Evolutionary conservation across 2,329 filamentous ascomycete species (phyloP), one percentile per base, ranked within the genome.

Genomic region (Malbranchea zuffiana): DNA sequence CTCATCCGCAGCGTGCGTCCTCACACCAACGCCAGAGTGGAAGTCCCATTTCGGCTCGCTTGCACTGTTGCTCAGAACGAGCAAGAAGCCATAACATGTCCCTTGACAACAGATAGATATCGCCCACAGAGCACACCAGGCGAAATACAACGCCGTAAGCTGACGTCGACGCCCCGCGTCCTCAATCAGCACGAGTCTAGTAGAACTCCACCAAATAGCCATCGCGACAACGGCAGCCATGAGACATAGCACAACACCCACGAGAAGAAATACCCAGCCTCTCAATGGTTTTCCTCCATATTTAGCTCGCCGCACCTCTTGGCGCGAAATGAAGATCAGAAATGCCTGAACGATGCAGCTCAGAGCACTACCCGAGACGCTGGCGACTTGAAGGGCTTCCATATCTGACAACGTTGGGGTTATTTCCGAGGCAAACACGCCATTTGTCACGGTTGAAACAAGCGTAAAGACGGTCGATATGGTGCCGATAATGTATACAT

Each of bases 91-190:
- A 32, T 27, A 41, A 12, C 15, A 36, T 3, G 15, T 12, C 2
- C 16, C 33, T 13, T 41, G 32, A 15, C 16, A 41, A 4, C 27
- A n/a, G 12, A 37, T 18, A 3, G 38, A 27, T 8, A 28, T 29
- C 6, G n/a, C 38, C 38, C 38, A 41, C 10, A 37, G 27, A 6
- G 15, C 23, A 17, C 38, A 41, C 38, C 38, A 41, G 20, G 21
- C 10, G 4, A 28, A 21, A 23, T 36, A 41, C 10, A 32, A 8
- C 21, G 11, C 21, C 13, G 20, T 13, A 17, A 32, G 18, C 4
- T 27, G 26, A 10, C 16, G 18, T 16, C 18, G 32, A 12, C 23
- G 12, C 15, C 13, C 16, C 6, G 17, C 17, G 6, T 6, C 8
- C 26, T 12, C 3, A 23, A 39, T 29, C 17, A 33, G 30, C 7